Base-by-base conservation (phyloP, 2,329 filamentous ascomycete species). In the Blumeriella jaapii region DNA sequence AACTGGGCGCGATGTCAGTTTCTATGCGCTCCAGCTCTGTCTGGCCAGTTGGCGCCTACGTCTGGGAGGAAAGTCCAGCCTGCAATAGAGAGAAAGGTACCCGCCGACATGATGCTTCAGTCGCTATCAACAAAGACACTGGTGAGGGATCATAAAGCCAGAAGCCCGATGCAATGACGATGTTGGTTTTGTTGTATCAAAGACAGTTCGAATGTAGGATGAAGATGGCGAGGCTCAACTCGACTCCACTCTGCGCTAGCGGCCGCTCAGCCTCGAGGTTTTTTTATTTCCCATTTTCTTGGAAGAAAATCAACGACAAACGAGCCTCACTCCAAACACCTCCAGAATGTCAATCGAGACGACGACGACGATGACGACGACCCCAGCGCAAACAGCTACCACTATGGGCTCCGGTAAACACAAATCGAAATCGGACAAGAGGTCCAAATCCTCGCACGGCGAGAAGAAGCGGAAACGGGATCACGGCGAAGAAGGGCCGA, bases 31-130 rank as follows among this genome's bases (percentile, higher is more conserved):
- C 18, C 8, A 19, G 24, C 10, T 14, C 26, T 23, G 16, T 14
- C 15, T 34, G n/a, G 8, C 17, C 22, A 29, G 38, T 13, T n/a
- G 19, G 27, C 22, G 41, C 66, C 53, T 61, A 76, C 71, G 47
- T 67, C 67, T 40, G 74, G 74, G 16, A 79, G 62, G 51, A 78
- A 66, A 28, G 69, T 67, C 74, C 74, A 79, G 34, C 70, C 73
- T 30, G 65, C 60, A 31, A 70, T 62, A 16, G 72, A 73, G 23
- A 76, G 52, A 23, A 74, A 50, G 20, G 48, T 47, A 31, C 29
- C 43, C 34, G 36, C 29, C 30, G 49, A 51, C 46, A 53, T 53
- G 31, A 31, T 41, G 20, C 8, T 28, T 32, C 28, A 10, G 18
- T 12, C 7, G 11, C 31, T 30, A 28, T 9, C n/a, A 28, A 15